phyloP scores from a whole-genome alignment of 805 yeast genomes.

The Candida glaebosa region DNA sequence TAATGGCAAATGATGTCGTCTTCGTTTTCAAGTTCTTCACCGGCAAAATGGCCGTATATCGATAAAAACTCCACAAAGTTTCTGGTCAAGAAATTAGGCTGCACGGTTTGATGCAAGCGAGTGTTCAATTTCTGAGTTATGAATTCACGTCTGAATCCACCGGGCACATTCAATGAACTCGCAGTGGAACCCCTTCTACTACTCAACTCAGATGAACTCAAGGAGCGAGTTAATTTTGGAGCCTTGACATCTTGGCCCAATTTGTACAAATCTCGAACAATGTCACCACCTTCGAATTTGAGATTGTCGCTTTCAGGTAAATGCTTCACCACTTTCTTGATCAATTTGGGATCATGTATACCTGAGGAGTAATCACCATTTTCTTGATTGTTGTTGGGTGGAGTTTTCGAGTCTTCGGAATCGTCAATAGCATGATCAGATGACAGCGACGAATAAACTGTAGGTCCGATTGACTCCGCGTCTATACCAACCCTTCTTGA shows the following conservation, averaged over 20 bases:
- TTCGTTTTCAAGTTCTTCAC: constrained; percentile 72
- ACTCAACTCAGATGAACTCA: constrained; percentile 21
- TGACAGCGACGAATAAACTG: constrained; percentile 7
- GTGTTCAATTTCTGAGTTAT: constrained; percentile 38
- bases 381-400: constrained; percentile 12
- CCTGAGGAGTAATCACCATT: constrained; percentile 13
- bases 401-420: constrained; percentile 6
- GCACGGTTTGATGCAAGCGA: constrained; percentile 12
- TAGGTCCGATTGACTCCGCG: constrained; percentile 9
- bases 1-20: constrained; percentile 55
- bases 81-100: constrained; percentile 55
- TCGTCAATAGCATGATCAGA: constrained; percentile 5
- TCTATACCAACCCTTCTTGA: constrained; percentile 12
- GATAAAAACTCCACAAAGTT: constrained; percentile 76
- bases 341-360: constrained; percentile 28
- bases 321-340: constrained; percentile 34
- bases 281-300: constrained; percentile 48
- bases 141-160: constrained; percentile 77
- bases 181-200: constrained; percentile 56
- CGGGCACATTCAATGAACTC: constrained; percentile 70
- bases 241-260: constrained; percentile 14
- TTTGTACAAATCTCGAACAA: constrained; percentile 46
- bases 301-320: constrained; percentile 32
- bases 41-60: constrained; percentile 83
- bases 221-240: constrained; percentile 17